A percentile compares a stretch with the other conserved stretches of the same genome.
Evolutionary conservation across 768 basidiomycete species (phyloP).

Genomic region (Tremella yokohamensis): DNA sequence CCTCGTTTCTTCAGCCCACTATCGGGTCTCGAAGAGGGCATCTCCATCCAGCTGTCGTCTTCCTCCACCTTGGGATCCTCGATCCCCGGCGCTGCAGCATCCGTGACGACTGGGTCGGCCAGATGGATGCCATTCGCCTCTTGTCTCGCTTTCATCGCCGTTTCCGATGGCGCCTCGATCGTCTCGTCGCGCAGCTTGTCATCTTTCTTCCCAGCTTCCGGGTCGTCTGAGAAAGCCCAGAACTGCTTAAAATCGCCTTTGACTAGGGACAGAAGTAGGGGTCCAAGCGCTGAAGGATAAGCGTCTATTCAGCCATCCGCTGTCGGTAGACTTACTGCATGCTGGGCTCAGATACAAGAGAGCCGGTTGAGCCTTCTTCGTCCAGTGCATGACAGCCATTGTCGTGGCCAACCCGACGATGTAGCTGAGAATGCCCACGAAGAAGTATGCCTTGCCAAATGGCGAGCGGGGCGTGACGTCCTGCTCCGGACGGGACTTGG

Average conservation of each 20-base stretch:
- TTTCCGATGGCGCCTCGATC: slow-evolving; percentile 35
- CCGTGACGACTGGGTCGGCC: slow-evolving; percentile 6
- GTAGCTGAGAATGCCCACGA: slow-evolving; percentile 66
- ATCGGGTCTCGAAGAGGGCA: slow-evolving; percentile 9
- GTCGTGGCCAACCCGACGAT: slow-evolving; percentile 67
- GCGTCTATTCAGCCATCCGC: background rate
- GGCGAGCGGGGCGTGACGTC: slow-evolving; percentile 41
- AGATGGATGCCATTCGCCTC: slow-evolving; percentile 9
- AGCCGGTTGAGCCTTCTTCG: slow-evolving; percentile 78
- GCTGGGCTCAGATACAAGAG: slow-evolving; percentile 74
- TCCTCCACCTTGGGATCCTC: slow-evolving; percentile 13
- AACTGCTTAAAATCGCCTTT: slow-evolving; percentile 68
- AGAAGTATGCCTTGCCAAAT: slow-evolving; percentile 74
- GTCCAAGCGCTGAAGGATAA: slow-evolving; percentile 67
- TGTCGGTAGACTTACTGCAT: slow-evolving; percentile 39
- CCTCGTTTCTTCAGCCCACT: slow-evolving; percentile 22
- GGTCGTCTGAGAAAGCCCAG: slow-evolving; percentile 70
- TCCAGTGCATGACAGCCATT: slow-evolving; percentile 79
- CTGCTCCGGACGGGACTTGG: slow-evolving; percentile 20
- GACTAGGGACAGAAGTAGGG: slow-evolving; percentile 59
- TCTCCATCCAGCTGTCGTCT: slow-evolving; percentile 47
- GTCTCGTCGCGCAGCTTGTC: slow-evolving; percentile 26
- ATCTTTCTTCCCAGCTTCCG: slow-evolving; percentile 22
- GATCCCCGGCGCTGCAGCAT: background rate
- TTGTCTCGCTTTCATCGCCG: slow-evolving; percentile 29